Conservation (phyloP, 148 eudicot genomes). For the Rhododendron ferrugineum region DNA sequence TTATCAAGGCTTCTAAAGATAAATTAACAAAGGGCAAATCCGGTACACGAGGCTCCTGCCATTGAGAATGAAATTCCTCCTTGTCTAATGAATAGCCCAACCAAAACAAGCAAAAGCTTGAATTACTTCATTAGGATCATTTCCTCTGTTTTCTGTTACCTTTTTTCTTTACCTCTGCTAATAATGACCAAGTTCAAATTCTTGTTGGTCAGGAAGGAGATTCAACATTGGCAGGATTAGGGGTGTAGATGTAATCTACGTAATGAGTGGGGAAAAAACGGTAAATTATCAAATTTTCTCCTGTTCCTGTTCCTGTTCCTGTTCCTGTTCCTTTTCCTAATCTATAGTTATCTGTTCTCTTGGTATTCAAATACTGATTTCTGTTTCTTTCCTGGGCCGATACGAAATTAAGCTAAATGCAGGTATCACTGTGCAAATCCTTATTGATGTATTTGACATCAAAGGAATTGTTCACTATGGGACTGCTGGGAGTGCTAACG, state of each 20-base stretch:
- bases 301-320: neutral
- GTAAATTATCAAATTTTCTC: conserved; percentile 15
- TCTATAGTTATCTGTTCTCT: neutral
- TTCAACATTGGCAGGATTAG: conserved; percentile 52
- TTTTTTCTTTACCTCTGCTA: neutral
- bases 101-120: too few relatives aligned
- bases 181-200: neutral
- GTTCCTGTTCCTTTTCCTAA: neutral
- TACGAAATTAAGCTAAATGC: conserved; percentile 37
- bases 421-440: conserved; percentile 47
- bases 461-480: conserved; percentile 58
- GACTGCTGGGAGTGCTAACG: conserved; percentile 51
- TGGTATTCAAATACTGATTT: neutral
- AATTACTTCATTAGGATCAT: neutral
- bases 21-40: too few relatives aligned
- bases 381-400: neutral
- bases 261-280: conserved; percentile 49
- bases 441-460: conserved; percentile 39
- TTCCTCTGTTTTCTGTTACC: neutral
- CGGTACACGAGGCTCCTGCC: too few relatives aligned
- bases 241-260: conserved; percentile 51
- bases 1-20: neutral
- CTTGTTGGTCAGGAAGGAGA: conserved; percentile 37
- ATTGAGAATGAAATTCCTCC: too few relatives aligned
- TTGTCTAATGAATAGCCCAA: too few relatives aligned